A percentile compares a stretch with the other conserved stretches of the same genome.
phyloP scores from a whole-genome alignment of 2,329 filamentous ascomycete species.

The Sordariomycetes sp. region DNA sequence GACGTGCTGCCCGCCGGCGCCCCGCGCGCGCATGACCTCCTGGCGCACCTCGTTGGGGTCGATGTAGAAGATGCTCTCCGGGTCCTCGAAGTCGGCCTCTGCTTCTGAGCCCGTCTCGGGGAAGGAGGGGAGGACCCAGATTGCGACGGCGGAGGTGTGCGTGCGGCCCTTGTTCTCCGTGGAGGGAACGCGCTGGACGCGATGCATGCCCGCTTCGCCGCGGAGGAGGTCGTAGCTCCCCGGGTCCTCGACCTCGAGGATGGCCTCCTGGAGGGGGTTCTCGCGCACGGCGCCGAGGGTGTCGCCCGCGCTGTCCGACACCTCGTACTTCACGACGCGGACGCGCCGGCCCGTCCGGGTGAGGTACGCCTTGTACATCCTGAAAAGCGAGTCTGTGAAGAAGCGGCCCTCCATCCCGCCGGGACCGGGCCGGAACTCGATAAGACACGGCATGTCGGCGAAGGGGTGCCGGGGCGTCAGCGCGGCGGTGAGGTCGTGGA shows the following conservation, averaged over 20 bases:
- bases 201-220: constrained; percentile 85
- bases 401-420: constrained; percentile 85
- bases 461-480: constrained; percentile 86
- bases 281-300: constrained; percentile 43
- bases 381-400: constrained; percentile 75
- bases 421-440: constrained; percentile 86
- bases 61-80: constrained; percentile 83
- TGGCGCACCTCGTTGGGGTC: constrained; percentile 67
- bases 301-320: constrained; percentile 46
- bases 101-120: constrained; percentile 36
- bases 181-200: constrained; percentile 83
- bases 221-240: constrained; percentile 74
- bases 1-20: constrained; percentile 92
- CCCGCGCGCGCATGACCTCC: constrained; percentile 85
- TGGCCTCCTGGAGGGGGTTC: constrained; percentile 67
- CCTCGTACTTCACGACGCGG: constrained; percentile 68
- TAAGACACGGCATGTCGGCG: constrained; percentile 73
- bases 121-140: constrained; percentile 83
- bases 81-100: constrained; percentile 59
- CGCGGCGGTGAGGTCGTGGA: constrained; percentile 56
- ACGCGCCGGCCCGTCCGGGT: constrained; percentile 50
- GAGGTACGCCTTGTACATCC: constrained; percentile 83
- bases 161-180: constrained; percentile 86
- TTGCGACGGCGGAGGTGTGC: constrained; percentile 84
- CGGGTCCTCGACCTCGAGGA: constrained; percentile 66